phyloP scores from a whole-genome alignment of 2,329 filamentous ascomycete species.

The Nakataea oryzae region DNA sequence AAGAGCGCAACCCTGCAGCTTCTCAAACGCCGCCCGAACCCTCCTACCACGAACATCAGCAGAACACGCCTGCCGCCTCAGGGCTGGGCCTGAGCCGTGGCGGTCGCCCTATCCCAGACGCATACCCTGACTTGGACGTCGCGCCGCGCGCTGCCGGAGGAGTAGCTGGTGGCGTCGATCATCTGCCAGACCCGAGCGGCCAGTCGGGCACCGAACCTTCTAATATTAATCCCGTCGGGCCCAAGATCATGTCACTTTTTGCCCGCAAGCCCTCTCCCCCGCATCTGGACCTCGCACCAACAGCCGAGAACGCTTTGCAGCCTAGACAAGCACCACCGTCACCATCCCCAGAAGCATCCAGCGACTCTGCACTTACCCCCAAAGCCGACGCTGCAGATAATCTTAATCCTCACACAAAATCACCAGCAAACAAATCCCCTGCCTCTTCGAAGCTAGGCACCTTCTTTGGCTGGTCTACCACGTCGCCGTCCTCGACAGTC shows the following conservation, averaged over 20 bases:
- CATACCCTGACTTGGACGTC: background rate
- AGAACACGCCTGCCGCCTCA: background rate
- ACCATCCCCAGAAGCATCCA: constrained; percentile 6
- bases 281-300: constrained; percentile 37
- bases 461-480: constrained; percentile 43
- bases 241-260: constrained; percentile 35
- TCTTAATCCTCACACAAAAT: constrained; percentile 37
- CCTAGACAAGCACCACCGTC: constrained; percentile 15
- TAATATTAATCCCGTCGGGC: constrained; percentile 25
- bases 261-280: constrained; percentile 39
- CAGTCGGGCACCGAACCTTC: constrained; percentile 14
- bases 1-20: constrained; percentile 28
- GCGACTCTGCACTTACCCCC: background rate
- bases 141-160: background rate
- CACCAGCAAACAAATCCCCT: constrained; percentile 39
- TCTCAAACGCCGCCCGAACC: constrained; percentile 26
- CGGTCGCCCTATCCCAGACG: constrained; percentile 6
- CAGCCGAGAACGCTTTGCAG: constrained; percentile 18
- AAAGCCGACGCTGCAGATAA: background rate
- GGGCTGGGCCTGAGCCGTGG: constrained; percentile 19
- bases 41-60: background rate
- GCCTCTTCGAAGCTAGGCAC: constrained; percentile 35
- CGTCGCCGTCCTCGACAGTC: constrained; percentile 36
- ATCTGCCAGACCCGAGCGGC: background rate
- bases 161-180: background rate